These are phyloP conservation scores for Cicer cuneatum DNA, from an alignment of 306 rosid species.

Conservation along the genomic window DNA sequence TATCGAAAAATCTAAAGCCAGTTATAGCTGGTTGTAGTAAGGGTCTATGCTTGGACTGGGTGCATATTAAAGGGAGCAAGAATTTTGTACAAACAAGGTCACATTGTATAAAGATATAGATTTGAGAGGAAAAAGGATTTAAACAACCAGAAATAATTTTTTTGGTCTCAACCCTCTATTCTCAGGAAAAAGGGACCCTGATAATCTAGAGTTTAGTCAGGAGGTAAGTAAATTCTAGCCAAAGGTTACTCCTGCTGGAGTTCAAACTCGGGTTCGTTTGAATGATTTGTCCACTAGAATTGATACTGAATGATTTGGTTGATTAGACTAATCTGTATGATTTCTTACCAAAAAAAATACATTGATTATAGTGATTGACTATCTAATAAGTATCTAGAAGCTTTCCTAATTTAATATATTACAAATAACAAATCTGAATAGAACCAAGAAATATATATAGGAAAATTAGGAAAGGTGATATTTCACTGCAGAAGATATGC, in stretches of 20 bases:
- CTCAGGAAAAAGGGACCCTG: no score
- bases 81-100: neutral
- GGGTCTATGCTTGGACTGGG: no score
- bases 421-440: neutral
- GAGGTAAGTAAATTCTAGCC: no score
- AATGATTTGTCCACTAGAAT: neutral
- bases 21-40: neutral
- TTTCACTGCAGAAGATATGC: neutral
- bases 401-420: conserved; percentile 7
- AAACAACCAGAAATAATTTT: no score
- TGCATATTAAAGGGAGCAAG: no score
- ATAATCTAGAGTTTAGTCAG: no score
- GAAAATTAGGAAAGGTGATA: neutral
- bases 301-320: neutral
- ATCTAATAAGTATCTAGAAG: neutral
- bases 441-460: neutral
- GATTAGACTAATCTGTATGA: neutral
- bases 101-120: neutral
- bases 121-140: neutral
- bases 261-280: no score
- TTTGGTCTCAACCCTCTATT: no score
- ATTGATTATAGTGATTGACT: neutral
- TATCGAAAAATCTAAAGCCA: neutral
- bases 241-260: no score
- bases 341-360: neutral